A percentile compares a stretch with the other conserved stretches of the same genome.
phyloP scores from a whole-genome alignment of 805 yeast genomes.

The Candida cerambycidarum region DNA sequence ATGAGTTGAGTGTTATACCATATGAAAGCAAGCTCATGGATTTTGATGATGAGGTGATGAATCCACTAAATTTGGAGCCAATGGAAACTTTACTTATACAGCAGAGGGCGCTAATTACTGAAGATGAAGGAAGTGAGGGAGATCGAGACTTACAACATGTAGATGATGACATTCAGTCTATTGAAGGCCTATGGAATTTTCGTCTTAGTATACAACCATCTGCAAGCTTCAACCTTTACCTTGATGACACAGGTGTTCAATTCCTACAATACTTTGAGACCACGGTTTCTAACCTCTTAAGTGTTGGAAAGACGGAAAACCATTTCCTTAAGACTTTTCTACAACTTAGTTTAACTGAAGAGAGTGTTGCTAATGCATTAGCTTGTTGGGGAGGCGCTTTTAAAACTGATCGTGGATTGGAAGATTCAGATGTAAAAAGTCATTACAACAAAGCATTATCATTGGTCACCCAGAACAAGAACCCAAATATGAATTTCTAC shows the following conservation, averaged over 20 bases:
- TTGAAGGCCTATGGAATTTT: neutral
- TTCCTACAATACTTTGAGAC: conserved; percentile 8
- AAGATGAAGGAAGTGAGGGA: no score
- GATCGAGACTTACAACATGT: no score
- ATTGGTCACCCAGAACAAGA: neutral
- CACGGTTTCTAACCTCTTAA: conserved; percentile 2
- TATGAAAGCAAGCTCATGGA: neutral
- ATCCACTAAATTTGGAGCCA: no score
- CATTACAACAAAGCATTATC: conserved; percentile 4
- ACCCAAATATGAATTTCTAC: neutral
- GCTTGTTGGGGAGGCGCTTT: conserved; percentile 11
- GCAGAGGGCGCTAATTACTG: no score
- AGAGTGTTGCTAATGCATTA: conserved; percentile 8
- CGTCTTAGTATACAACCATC: conserved; percentile 3
- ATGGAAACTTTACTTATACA: no score
- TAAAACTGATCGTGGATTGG: conserved; percentile 1
- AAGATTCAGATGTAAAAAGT: conserved; percentile 1
- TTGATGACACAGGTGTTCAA: conserved; percentile 8
- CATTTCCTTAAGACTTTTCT: conserved; percentile 8
- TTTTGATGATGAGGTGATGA: neutral
- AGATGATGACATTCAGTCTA: neutral
- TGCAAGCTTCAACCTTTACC: conserved; percentile 5
- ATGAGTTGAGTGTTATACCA: no score
- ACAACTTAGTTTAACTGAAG: conserved; percentile 7
- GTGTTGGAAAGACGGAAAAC: neutral